phyloP scores from a whole-genome alignment of 2,329 filamentous ascomycete genomes.

The Boeremia lycopersici region DNA sequence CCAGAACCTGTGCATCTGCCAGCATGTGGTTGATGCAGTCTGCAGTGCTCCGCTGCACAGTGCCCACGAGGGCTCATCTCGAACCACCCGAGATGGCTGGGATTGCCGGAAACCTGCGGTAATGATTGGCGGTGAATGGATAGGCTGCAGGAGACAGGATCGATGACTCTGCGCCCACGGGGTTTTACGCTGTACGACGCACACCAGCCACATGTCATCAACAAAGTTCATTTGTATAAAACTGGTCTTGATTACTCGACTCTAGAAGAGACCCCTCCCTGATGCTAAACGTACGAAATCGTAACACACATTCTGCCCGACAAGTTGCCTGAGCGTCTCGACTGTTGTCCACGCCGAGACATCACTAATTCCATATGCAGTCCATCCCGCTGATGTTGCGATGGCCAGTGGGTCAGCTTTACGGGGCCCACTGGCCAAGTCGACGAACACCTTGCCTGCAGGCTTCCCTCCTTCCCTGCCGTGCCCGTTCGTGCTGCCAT shows the following conservation, averaged over 20 bases:
- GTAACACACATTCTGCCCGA: slow-evolving; percentile 86
- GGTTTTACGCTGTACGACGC: slow-evolving; percentile 3
- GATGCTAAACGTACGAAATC: slow-evolving; percentile 81
- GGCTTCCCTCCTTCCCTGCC: slow-evolving; percentile 28
- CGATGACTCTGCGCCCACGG: slow-evolving; percentile 3
- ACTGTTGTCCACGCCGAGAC: slow-evolving; percentile 85
- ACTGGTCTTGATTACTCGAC: slow-evolving; percentile 16
- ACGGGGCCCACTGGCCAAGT: slow-evolving; percentile 72
- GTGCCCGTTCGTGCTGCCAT: slow-evolving; percentile 38
- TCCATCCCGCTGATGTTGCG: slow-evolving; percentile 77
- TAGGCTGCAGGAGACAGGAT: slow-evolving; percentile 2
- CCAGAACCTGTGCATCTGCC: slow-evolving; percentile 12
- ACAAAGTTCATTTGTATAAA: slow-evolving; percentile 12
- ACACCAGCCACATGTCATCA: slow-evolving; percentile 11
- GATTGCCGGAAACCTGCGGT: background rate
- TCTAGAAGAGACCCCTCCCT: slow-evolving; percentile 60
- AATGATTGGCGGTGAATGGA: slow-evolving; percentile 7
- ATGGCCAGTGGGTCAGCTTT: slow-evolving; percentile 71
- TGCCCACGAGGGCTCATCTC: slow-evolving; percentile 24
- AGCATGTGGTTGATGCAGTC: slow-evolving; percentile 14
- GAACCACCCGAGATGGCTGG: slow-evolving; percentile 22
- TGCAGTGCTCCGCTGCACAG: slow-evolving; percentile 11
- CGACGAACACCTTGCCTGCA: slow-evolving; percentile 74
- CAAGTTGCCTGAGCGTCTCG: slow-evolving; percentile 76
- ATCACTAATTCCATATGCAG: slow-evolving; percentile 78